Base-by-base conservation (phyloP, 2,329 filamentous ascomycete species). In the Aspergillus phoenicis region DNA sequence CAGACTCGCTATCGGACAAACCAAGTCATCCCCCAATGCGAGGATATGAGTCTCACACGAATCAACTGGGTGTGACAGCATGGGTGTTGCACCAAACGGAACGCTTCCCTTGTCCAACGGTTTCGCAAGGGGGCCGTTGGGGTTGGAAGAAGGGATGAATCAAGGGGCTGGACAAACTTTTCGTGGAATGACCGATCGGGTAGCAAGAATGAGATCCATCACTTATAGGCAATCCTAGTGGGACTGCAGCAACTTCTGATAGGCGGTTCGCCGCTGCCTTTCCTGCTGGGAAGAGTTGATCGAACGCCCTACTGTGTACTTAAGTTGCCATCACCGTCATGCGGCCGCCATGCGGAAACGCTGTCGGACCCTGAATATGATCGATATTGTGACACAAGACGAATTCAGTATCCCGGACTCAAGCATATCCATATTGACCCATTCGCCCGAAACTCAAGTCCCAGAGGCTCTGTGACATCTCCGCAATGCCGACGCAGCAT, bases 121-220 rank as follows among this genome's bases (percentile, higher is more conserved):
- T 22, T 8, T 55, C 52, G 52, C 52, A 55, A 55, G 52, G 52
- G 48, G 52, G n/a, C 30, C 30, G 39, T 54, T 38, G 30, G 22
- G 41, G 39, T 39, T 52, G 58, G 57, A 57, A 57, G 55, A 58
- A 61, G 61, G 52, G 61, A 45, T 45, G 41, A 45, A 45, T 45
- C 45, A 45, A 36, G 59, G 24, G 13, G 47, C 47, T 36, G 20
- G 45, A 39, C 13, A 8, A 10, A 2, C 20, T 20, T 36, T 20
- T 11, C 49, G 49, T 13, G 49, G 26, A 33, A 49, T 55, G 58
- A 47, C 62, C 10, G 63, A 67, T 43, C 61, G 66, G 15, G 49
- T 69, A 10, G 17, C 22, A 22, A 11, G 41, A 45, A 57, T 69
- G 6, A 58, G 52, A 58, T 52, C 36, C 39, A 33, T 52, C 52